These are phyloP conservation scores for Cornus controversa DNA, from an alignment of 148 eudicot species.

Conservation along the genomic window DNA sequence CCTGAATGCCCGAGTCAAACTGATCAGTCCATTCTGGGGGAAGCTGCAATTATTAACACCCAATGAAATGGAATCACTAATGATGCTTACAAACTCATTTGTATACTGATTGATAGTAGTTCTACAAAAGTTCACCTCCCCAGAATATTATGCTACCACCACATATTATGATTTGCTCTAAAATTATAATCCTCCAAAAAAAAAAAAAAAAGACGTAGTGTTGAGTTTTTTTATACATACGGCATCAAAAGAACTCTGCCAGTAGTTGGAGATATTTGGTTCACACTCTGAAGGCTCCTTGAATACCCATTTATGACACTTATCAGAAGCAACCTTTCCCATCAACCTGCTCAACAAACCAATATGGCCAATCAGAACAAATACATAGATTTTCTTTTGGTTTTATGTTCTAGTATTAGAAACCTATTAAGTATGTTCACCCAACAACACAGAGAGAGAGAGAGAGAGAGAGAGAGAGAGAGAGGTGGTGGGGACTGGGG, in stretches of 20 bases:
- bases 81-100: background rate
- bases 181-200: background rate
- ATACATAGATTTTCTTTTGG: background rate
- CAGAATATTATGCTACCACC: constrained; percentile 19
- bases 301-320: constrained; percentile 99
- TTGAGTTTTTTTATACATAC: constrained; percentile 44
- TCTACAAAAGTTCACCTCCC: too few relatives aligned
- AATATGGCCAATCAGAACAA: constrained; percentile 18
- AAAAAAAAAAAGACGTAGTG: background rate
- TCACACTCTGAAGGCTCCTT: constrained; percentile 97
- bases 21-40: constrained; percentile 98
- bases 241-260: constrained; percentile 99
- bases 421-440: background rate
- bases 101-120: constrained; percentile 3
- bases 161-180: background rate
- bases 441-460: background rate
- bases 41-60: constrained; percentile 50
- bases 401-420: background rate
- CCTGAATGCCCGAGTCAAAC: constrained; percentile 98
- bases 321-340: constrained; percentile 99
- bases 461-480: constrained; percentile 16
- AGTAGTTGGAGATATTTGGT: constrained; percentile 87
- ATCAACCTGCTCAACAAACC: constrained; percentile 68
- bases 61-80: constrained; percentile 18
- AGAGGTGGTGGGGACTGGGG: background rate